Evolutionary conservation across 2,329 filamentous ascomycete genomes (phyloP), one percentile per base, ranked within the genome.

Genomic region (Alternaria sp.): DNA sequence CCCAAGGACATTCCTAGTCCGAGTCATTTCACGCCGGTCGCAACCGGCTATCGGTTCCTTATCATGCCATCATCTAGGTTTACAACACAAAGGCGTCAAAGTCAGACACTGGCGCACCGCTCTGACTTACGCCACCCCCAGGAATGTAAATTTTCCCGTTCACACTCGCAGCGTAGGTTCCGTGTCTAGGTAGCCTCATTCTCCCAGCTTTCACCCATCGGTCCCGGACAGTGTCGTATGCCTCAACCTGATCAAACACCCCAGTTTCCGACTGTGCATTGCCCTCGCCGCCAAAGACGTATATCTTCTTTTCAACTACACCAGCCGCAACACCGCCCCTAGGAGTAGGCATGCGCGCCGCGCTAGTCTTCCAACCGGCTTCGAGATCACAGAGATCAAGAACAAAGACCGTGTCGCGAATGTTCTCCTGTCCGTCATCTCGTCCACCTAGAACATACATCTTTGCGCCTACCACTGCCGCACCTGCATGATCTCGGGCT

Each of bases 401-500:
- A 2, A 69, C 51, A 41, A 69, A 72, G 4, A 74, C 68, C 7
- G 65, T 69, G 12, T 66, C 64, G 16, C 64, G 62, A 11, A 66
- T 48, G 36, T 68, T 70, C 8, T 48, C 24, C 30, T 65, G 60
- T 2, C 64, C 65, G 5, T 38, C 22, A 11, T 64, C 42, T 7
- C 71, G 51, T 5, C 72, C 72, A 20, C 69, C 73, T 14, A 76
- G 44, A 16, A 75, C 64, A 47, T 70, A 75, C 44, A 75, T 63
- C 30, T 59, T 68, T n/a, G 41, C 26, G 1, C 56, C 63, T 9
- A 74, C 62, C 11, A 74, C 65, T 6, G 68, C 70, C 7, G 48
- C 68, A n/a, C 63, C 70, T 2, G 65, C 69, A 58, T 75, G 72
- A 41, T 76, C 65, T 32, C 72, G 18, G 1, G 36, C 54, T 42